A percentile compares a stretch with the other conserved stretches of the same genome.
These are phyloP conservation scores for Cyphellophora attinorum DNA, from an alignment of 2,329 filamentous ascomycete genomes.

Conservation along the genomic window DNA sequence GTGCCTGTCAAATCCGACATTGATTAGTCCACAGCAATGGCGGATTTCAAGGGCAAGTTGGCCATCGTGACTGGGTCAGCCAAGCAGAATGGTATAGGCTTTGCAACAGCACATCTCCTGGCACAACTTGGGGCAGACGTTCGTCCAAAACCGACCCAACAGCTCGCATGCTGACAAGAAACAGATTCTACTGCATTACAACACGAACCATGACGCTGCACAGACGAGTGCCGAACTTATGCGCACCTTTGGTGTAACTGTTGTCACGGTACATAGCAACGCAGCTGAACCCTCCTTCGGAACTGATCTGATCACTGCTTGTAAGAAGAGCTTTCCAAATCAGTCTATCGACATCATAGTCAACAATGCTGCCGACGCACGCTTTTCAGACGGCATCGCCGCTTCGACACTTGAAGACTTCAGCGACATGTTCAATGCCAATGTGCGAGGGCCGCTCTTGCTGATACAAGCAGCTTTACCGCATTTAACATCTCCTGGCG, in stretches of 20 bases:
- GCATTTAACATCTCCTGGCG: slow-evolving; percentile 38
- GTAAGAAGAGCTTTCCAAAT: slow-evolving; percentile 9
- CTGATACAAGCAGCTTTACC: slow-evolving; percentile 42
- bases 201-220: slow-evolving; percentile 20
- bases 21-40: too few relatives aligned
- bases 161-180: slow-evolving; percentile 12
- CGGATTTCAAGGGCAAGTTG: slow-evolving; percentile 15
- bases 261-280: slow-evolving; percentile 10
- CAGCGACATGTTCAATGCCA: slow-evolving; percentile 39
- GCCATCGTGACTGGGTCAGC: slow-evolving; percentile 22
- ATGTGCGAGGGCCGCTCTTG: slow-evolving; percentile 50
- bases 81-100: slow-evolving; percentile 20
- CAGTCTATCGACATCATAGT: slow-evolving; percentile 15
- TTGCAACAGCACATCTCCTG: slow-evolving; percentile 8
- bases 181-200: slow-evolving; percentile 21
- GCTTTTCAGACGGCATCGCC: slow-evolving; percentile 6
- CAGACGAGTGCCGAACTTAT: slow-evolving; percentile 19
- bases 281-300: slow-evolving; percentile 8
- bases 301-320: slow-evolving; percentile 9
- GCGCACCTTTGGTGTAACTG: slow-evolving; percentile 8
- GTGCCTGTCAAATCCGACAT: too few relatives aligned
- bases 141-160: neutral
- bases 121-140: slow-evolving; percentile 14
- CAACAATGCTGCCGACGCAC: slow-evolving; percentile 13
- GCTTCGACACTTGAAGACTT: slow-evolving; percentile 28